Conservation (phyloP, 2,329 filamentous ascomycete species). For the Penicillium frequentans region DNA sequence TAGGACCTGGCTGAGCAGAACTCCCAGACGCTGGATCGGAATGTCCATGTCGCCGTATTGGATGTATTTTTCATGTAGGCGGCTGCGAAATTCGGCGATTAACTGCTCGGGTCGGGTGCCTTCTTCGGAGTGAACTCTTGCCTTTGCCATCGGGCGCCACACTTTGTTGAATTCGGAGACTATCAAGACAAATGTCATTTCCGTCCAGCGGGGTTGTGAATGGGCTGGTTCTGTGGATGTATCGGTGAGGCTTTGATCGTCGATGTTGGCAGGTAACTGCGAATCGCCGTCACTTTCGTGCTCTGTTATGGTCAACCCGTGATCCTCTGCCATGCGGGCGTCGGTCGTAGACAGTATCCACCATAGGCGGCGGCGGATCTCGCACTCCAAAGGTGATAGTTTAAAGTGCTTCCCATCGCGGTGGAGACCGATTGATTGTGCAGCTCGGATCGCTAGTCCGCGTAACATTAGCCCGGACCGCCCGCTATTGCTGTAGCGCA, state of each 20-base stretch:
- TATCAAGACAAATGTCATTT: constrained; percentile 59
- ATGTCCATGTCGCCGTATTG: constrained; percentile 55
- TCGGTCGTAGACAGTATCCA: constrained; percentile 50
- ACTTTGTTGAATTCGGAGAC: constrained; percentile 53
- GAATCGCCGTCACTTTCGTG: constrained; percentile 47
- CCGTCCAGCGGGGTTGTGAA: constrained; percentile 55
- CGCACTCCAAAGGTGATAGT: constrained; percentile 53
- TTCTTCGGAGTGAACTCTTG: background rate
- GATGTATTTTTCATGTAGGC: constrained; percentile 52
- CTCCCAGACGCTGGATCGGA: constrained; percentile 42
- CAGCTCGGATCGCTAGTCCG: constrained; percentile 53
- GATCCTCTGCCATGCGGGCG: constrained; percentile 57
- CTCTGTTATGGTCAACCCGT: constrained; percentile 56
- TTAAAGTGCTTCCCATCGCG: constrained; percentile 53
- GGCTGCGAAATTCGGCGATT: constrained; percentile 45
- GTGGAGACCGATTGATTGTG: constrained; percentile 51
- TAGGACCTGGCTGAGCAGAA: constrained; percentile 29
- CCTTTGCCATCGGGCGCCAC: constrained; percentile 26
- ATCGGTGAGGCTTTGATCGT: constrained; percentile 54
- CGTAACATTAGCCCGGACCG: constrained; percentile 50
- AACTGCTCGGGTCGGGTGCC: constrained; percentile 30
- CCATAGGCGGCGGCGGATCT: constrained; percentile 56
- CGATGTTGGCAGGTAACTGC: constrained; percentile 45
- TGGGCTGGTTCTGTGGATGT: constrained; percentile 49
- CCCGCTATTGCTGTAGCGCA: constrained; percentile 22